phyloP scores from a whole-genome alignment of 2,329 filamentous ascomycete species.

The Scytalidium sp. region DNA sequence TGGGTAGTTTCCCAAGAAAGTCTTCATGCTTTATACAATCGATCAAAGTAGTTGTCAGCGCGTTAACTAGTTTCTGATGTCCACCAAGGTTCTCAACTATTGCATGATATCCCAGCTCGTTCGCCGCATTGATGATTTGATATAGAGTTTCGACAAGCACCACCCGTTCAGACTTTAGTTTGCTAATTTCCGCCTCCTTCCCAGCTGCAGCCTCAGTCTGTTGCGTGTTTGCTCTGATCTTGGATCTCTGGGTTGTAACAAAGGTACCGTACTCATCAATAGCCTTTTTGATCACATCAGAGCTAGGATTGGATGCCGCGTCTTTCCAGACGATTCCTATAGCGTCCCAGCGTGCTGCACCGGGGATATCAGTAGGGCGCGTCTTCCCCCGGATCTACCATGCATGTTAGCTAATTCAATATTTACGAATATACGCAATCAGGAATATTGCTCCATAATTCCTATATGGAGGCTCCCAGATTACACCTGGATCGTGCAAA shows the following conservation, averaged over 20 bases:
- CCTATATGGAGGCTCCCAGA: no score
- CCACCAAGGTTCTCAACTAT: conserved; percentile 57
- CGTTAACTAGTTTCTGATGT: conserved; percentile 54
- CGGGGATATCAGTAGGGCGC: conserved; percentile 40
- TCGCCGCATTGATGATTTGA: conserved; percentile 50
- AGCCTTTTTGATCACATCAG: conserved; percentile 22
- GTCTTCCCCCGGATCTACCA: conserved; percentile 22
- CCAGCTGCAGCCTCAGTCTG: conserved; percentile 22
- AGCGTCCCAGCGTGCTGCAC: conserved; percentile 51
- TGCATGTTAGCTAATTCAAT: background rate
- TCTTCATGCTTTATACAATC: conserved; percentile 51
- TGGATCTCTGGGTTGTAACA: conserved; percentile 22
- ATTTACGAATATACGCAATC: background rate
- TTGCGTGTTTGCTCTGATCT: conserved; percentile 23
- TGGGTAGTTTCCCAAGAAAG: conserved; percentile 51
- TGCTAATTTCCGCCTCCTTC: conserved; percentile 26
- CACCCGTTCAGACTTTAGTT: conserved; percentile 39
- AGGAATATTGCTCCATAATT: no score
- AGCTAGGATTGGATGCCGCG: conserved; percentile 24
- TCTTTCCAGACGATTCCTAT: conserved; percentile 49
- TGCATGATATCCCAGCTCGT: conserved; percentile 51
- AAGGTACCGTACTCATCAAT: conserved; percentile 28
- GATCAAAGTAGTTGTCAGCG: conserved; percentile 51
- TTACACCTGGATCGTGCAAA: no score
- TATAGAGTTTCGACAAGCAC: conserved; percentile 47